Conservation (phyloP, 2,329 filamentous ascomycete genomes). For the Mycocentrospora acerina region DNA sequence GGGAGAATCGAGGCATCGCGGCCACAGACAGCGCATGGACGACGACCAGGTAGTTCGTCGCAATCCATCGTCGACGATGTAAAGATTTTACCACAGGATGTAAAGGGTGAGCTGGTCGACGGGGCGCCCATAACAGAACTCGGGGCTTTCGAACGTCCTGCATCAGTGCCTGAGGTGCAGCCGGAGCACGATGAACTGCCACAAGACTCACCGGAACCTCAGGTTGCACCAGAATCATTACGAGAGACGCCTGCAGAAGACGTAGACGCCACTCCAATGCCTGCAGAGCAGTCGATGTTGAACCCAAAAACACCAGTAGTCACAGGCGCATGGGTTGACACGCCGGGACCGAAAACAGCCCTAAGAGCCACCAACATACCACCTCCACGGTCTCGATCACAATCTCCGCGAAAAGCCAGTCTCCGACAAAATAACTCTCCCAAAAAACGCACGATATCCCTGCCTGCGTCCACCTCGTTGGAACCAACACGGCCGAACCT, state of each 20-base stretch:
- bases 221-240: constrained; percentile 4
- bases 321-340: constrained; percentile 53
- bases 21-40: constrained; percentile 23
- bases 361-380: constrained; percentile 9
- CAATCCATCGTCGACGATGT: constrained; percentile 9
- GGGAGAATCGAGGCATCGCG: constrained; percentile 23
- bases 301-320: constrained; percentile 48
- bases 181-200: constrained; percentile 12
- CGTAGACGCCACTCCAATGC: constrained; percentile 27
- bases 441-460: constrained; percentile 7
- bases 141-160: neutral
- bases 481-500: constrained; percentile 25
- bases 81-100: neutral
- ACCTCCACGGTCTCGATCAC: constrained; percentile 14
- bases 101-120: constrained; percentile 1
- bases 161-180: neutral
- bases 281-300: constrained; percentile 20
- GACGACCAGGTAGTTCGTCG: constrained; percentile 15
- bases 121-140: constrained; percentile 2
- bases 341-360: constrained; percentile 38
- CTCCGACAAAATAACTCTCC: constrained; percentile 12
- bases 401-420: constrained; percentile 20
- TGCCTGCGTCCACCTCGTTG: neutral
- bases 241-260: constrained; percentile 6
- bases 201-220: constrained; percentile 3